phyloP scores from a whole-genome alignment of 768 basidiomycete genomes.

The Cantharellus cinnabarinus region DNA sequence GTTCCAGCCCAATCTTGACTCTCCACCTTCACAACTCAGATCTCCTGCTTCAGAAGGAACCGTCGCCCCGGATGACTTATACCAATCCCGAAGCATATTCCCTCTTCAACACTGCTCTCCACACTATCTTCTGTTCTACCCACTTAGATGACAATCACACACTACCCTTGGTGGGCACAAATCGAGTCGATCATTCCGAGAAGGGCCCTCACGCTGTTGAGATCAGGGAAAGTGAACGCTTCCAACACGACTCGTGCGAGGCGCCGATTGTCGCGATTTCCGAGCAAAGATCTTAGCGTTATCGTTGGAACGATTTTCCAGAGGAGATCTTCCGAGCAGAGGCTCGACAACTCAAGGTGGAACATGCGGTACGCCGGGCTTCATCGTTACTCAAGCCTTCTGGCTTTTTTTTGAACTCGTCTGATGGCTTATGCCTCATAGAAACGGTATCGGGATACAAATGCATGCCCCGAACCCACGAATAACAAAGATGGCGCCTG shows the following conservation, averaged over 20 bases:
- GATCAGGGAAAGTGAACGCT: slow-evolving; percentile 1
- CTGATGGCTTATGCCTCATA: background rate
- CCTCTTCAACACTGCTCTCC: no score
- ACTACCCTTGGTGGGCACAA: background rate
- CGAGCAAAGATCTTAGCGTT: background rate
- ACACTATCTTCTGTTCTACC: background rate
- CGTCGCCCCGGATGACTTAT: no score
- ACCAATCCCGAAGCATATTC: no score
- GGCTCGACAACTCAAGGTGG: background rate
- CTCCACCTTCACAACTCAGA: background rate
- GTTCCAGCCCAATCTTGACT: background rate
- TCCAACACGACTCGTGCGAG: background rate
- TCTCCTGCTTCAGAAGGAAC: no score
- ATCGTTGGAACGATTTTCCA: slow-evolving; percentile 1
- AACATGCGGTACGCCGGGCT: background rate
- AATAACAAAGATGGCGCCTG: background rate
- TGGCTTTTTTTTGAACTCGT: background rate
- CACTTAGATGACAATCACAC: background rate
- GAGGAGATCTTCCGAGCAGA: slow-evolving; percentile 1
- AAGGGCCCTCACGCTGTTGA: slow-evolving; percentile 11
- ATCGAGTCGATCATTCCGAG: background rate
- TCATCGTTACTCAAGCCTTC: background rate
- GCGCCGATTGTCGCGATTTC: background rate
- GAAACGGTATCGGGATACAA: slow-evolving; percentile 1
- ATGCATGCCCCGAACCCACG: background rate